phyloP scores from a whole-genome alignment of 805 yeast species.

The Starmera dryadoides region DNA sequence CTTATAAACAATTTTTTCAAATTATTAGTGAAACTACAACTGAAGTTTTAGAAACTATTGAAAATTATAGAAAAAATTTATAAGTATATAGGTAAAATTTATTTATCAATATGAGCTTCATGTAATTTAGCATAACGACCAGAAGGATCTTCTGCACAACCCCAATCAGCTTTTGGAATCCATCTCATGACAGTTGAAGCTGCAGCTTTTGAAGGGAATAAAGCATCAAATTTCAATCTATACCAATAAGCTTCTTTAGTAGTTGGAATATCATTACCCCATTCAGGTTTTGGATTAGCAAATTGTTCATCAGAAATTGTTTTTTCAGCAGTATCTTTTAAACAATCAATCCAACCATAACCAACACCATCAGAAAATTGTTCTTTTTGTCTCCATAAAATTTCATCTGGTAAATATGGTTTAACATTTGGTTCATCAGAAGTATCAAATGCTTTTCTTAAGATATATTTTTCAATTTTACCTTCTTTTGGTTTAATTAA shows the following conservation, averaged over 20 bases:
- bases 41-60: constrained; percentile 1
- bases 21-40: constrained; percentile 4
- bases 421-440: constrained; percentile 65
- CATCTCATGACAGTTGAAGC: constrained; percentile 98
- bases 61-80: background rate
- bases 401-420: constrained; percentile 94
- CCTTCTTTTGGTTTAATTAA: constrained; percentile 66
- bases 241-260: constrained; percentile 99
- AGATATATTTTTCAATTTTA: constrained; percentile 86
- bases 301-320: constrained; percentile 85
- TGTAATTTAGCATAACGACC: constrained; percentile 95
- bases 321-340: constrained; percentile 91
- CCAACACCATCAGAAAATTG: constrained; percentile 99
- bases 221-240: constrained; percentile 91
- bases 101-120: constrained; percentile 49
- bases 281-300: constrained; percentile 84
- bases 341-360: constrained; percentile 97
- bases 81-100: background rate
- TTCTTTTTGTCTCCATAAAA: constrained; percentile 99
- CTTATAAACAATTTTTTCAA: constrained; percentile 11
- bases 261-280: constrained; percentile 94
- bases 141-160: constrained; percentile 97
- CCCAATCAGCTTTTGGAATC: constrained; percentile 99
- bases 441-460: constrained; percentile 97
- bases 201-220: constrained; percentile 87